Conservation (phyloP, 2,329 filamentous ascomycete genomes). For the Alternaria sp. region DNA sequence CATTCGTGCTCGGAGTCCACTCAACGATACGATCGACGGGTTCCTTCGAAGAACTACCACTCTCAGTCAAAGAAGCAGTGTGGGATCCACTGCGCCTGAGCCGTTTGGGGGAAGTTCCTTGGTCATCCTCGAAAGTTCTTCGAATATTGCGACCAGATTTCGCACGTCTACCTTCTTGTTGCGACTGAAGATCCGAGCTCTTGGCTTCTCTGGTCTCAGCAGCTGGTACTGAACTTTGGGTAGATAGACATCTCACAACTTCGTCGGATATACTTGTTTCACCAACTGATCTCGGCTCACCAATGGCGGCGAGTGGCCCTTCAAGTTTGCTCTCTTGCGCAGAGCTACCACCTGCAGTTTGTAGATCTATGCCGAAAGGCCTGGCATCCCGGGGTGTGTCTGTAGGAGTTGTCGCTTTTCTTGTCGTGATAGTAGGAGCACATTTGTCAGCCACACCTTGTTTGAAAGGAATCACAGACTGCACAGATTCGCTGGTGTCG, state of each 20-base stretch:
- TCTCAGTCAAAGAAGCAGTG: slow-evolving; percentile 23
- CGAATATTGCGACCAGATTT: slow-evolving; percentile 35
- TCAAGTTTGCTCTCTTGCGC: slow-evolving; percentile 10
- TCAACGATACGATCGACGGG: slow-evolving; percentile 7
- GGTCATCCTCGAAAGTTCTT: slow-evolving; percentile 26
- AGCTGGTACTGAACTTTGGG: slow-evolving; percentile 23
- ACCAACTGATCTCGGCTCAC: slow-evolving; percentile 2
- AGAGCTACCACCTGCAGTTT: slow-evolving; percentile 3
- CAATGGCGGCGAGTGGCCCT: slow-evolving; percentile 3
- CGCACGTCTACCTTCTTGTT: slow-evolving; percentile 20
- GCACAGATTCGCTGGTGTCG: not conserved
- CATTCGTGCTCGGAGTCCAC: slow-evolving; percentile 12
- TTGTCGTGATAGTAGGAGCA: slow-evolving; percentile 19
- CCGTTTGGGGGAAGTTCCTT: slow-evolving; percentile 7
- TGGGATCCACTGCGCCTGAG: slow-evolving; percentile 20
- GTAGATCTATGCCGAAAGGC: slow-evolving; percentile 11
- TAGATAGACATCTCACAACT: slow-evolving; percentile 28
- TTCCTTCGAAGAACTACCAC: slow-evolving; percentile 13
- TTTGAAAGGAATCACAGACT: not conserved
- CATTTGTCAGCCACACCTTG: slow-evolving; percentile 2
- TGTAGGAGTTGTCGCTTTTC: slow-evolving; percentile 12
- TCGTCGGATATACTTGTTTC: slow-evolving; percentile 17
- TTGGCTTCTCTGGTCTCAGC: slow-evolving; percentile 31
- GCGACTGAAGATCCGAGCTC: slow-evolving; percentile 4
- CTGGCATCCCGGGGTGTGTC: slow-evolving; percentile 13